Evolutionary conservation across 2,329 filamentous ascomycete species (phyloP), one percentile per base, ranked within the genome.

Genomic region (Dothideomycetes sp.): DNA sequence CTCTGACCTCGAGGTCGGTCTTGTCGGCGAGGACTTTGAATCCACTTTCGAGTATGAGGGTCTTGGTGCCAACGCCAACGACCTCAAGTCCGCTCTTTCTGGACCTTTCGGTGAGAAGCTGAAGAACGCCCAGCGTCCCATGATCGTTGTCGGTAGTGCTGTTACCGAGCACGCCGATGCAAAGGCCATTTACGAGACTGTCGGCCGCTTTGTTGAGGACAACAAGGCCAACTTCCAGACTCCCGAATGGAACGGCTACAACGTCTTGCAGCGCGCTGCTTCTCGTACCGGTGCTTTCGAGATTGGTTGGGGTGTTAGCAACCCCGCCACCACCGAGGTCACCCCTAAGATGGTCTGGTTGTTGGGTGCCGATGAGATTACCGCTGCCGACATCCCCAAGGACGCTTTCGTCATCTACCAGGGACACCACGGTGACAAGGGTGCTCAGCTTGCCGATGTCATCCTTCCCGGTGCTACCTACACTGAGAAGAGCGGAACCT

Each of bases 351-450:
- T 98, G 57, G 69, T 98, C 59, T 98, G 89, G 88, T 80, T 98
- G 37, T 79, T 98, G 37, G 91, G 88, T 51, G 91, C 91, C 19
- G 91, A 98, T 60, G 91, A 98, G 68, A 74, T 96, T 58, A 73
- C 74, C 49, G 78, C 84, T 52, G 74, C 77, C 45, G 87, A 95
- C 53, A 84, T 98, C 44, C 91, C 91, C 55, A 94, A 91, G 72
- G 84, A 91, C 51, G 88, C 91, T 10, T 98, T 96, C 60, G 81
- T 98, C 47, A 77, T 98, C 55, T 98, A 98, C 71, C 91, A 98
- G 67, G 91, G 91, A 50, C 91, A 98, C 64, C 91, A 98, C 64
- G 91, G 91, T 65, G 91, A 98, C 68, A 77, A 77, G 39, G 91
- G 89, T 49, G 91, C 91, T 41, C 82, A 93, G 65, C 77, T 95